Conservation (phyloP, 345 rosid species). For the Hibiscus trionum region DNA sequence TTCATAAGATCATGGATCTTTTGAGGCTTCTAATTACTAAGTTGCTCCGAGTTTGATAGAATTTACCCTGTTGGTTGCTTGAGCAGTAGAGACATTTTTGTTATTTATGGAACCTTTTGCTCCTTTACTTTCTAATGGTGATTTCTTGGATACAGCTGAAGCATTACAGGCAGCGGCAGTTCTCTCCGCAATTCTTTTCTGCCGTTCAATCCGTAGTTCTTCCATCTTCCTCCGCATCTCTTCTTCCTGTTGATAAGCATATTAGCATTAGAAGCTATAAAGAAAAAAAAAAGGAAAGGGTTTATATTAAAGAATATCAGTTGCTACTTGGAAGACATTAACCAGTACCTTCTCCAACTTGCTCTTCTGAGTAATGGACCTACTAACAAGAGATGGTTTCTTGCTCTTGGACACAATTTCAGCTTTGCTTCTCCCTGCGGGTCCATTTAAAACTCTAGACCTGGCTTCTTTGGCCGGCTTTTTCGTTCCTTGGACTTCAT, state of each 20-base stretch:
- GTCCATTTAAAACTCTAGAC: slow-evolving; percentile 28
- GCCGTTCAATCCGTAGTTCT: slow-evolving; percentile 51
- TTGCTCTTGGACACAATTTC: slow-evolving; percentile 30
- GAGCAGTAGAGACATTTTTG: slow-evolving; percentile 16
- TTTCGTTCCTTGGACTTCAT: slow-evolving; percentile 27
- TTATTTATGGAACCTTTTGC: slow-evolving; percentile 21
- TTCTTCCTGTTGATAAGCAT: slow-evolving; percentile 57
- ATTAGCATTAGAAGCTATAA: background rate
- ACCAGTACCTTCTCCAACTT: slow-evolving; percentile 59
- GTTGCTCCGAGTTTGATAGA: slow-evolving; percentile 28
- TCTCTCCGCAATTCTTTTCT: slow-evolving; percentile 81
- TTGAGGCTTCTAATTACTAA: slow-evolving; percentile 8
- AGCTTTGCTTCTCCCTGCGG: slow-evolving; percentile 24
- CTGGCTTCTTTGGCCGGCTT: slow-evolving; percentile 28
- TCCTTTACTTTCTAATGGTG: slow-evolving; percentile 27
- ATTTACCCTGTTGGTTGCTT: slow-evolving; percentile 23
- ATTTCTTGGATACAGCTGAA: slow-evolving; percentile 34
- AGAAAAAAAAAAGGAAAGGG: background rate
- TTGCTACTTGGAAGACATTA: background rate
- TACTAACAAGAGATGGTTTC: slow-evolving; percentile 42
- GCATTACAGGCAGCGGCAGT: slow-evolving; percentile 42
- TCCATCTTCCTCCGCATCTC: slow-evolving; percentile 66
- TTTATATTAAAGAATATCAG: background rate
- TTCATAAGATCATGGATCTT: background rate
- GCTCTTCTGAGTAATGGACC: slow-evolving; percentile 63